Evolutionary conservation across 495 filamentous ascomycete species (phyloP), one percentile per base, ranked within the genome.

Genomic region (Aspergillus funiculosus): DNA sequence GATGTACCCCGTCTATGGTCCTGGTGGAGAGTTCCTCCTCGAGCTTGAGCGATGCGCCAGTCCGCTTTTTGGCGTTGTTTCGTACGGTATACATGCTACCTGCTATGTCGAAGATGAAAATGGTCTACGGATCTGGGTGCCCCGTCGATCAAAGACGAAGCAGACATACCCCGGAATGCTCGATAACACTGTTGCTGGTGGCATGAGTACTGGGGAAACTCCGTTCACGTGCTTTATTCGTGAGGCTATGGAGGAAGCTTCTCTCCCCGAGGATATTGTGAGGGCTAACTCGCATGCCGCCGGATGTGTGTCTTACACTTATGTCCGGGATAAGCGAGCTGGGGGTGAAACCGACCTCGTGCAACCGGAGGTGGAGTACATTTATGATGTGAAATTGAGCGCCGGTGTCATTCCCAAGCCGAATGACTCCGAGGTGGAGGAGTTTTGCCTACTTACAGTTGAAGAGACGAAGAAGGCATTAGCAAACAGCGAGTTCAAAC

Each of bases 121-220:
- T 27, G 84, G 81, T 0, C 64, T 94, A 22, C 80, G 81, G 52
- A 76, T 99, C 26, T 95, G 92, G 88, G 78, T 94, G 0, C 89
- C 92, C 4, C 72, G 85, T 36, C 71, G 92, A 7, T 75, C 87
- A 18, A 71, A 69, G 31, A 77, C 62, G 25, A 97, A 97, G 69
- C 76, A 86, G 51, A 95, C 89, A 0, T 97, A 89, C 53, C 81
- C 83, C 2, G 73, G 83, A 6, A 86, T 95, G 80, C 66, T 97
- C 37, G 92, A 99, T 61, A 99, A 99, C 58, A 86, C 87, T 2
- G 94, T 95, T 4, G 92, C 90, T 0, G 92, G 92, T 4, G 92
- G 92, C 0, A 82, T 97, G 57, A 78, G 82, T 52, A 83, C 86
- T 0, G 80, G 81, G 15, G 89, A 96, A 60, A 72, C 68, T 11